phyloP scores from a whole-genome alignment of 495 filamentous ascomycete species.

The Glonium stellatum region DNA sequence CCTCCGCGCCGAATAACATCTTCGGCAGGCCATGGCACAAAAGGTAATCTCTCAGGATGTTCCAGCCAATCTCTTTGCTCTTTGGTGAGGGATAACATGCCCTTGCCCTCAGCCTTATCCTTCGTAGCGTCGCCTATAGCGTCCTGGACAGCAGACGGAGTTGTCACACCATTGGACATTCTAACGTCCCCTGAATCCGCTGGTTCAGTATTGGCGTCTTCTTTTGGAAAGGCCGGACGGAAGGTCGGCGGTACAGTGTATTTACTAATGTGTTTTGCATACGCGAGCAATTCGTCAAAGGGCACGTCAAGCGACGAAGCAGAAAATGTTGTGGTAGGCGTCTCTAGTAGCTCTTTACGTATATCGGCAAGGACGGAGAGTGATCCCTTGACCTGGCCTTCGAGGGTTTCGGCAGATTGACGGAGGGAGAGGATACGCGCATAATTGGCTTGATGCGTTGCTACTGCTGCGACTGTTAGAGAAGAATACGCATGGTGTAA shows the following conservation, averaged over 20 bases:
- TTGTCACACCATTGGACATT: conserved; percentile 14
- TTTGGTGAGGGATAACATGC: conserved; percentile 22
- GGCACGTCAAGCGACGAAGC: conserved; percentile 41
- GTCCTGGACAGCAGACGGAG: conserved; percentile 6
- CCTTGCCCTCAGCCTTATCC: conserved; percentile 22
- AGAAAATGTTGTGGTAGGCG: conserved; percentile 48
- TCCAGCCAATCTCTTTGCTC: conserved; percentile 47
- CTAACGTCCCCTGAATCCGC: conserved; percentile 5
- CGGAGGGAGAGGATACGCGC: conserved; percentile 56
- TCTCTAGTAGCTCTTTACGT: conserved; percentile 57
- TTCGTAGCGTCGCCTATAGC: conserved; percentile 17
- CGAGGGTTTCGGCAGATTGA: conserved; percentile 49
- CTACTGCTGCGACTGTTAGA: conserved; percentile 40
- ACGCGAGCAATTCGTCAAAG: conserved; percentile 60
- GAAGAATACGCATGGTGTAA: neutral
- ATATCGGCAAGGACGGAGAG: conserved; percentile 55
- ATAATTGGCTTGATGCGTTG: conserved; percentile 62
- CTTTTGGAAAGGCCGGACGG: conserved; percentile 34
- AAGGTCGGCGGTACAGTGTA: conserved; percentile 63
- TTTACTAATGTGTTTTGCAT: conserved; percentile 65
- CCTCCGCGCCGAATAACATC: conserved; percentile 56
- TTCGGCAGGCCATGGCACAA: conserved; percentile 64
- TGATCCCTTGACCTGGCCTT: conserved; percentile 55
- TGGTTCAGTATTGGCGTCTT: conserved; percentile 21
- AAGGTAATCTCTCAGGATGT: conserved; percentile 42